phyloP scores from a whole-genome alignment of 1,284 basidiomycete species.

The Trametes versicolor region DNA sequence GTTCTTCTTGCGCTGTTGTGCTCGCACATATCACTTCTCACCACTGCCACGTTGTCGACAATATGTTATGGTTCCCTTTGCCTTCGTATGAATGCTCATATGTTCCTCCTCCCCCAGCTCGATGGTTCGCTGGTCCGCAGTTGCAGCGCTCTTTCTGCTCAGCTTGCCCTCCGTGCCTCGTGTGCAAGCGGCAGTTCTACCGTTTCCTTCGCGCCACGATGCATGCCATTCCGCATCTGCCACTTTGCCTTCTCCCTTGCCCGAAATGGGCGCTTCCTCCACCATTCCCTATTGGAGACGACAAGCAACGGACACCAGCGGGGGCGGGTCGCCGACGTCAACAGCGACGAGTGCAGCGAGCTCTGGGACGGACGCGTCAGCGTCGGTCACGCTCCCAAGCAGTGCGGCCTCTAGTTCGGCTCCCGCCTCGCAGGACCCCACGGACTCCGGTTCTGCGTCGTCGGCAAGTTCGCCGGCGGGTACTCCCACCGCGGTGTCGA shows the following conservation, averaged over 20 bases:
- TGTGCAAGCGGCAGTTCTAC: constrained; percentile 17
- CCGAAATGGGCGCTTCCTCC: constrained; percentile 15
- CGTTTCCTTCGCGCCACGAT: constrained; percentile 5
- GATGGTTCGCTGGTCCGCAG: constrained; percentile 21
- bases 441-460: constrained; percentile 9
- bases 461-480: constrained; percentile 6
- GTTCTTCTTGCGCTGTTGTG: neutral
- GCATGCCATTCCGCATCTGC: constrained; percentile 12
- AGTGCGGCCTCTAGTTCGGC: constrained; percentile 4
- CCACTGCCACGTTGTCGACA: neutral
- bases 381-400: constrained; percentile 11
- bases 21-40: neutral
- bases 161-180: constrained; percentile 14
- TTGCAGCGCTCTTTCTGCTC: constrained; percentile 16
- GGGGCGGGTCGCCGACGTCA: neutral
- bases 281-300: constrained; percentile 25
- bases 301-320: constrained; percentile 14
- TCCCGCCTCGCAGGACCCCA: constrained; percentile 14
- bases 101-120: constrained; percentile 13
- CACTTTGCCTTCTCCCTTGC: constrained; percentile 13
- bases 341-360: neutral
- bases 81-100: constrained; percentile 1
- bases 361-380: neutral
- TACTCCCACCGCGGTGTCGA: too few species aligned
- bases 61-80: neutral